These are phyloP conservation scores for Suillus tomentosus DNA, from an alignment of 768 basidiomycete species.

Conservation along the genomic window DNA sequence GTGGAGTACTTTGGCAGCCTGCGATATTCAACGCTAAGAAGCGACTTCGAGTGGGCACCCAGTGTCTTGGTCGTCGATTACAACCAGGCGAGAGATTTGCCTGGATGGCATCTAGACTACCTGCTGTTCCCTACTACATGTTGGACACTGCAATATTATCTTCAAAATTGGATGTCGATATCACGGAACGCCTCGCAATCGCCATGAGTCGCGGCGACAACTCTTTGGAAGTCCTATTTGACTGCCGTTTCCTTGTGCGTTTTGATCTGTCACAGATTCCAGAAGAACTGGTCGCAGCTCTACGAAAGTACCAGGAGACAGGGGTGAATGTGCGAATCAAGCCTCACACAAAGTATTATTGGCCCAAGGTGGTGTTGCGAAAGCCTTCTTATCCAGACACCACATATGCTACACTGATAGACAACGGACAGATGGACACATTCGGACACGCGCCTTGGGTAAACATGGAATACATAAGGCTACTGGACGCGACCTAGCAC, in stretches of 20 bases:
- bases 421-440: constrained; percentile 11
- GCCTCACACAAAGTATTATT: constrained; percentile 46
- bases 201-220: constrained; percentile 17
- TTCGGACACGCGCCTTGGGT: constrained; percentile 42
- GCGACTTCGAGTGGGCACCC: constrained; percentile 21
- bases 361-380: constrained; percentile 46
- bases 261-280: constrained; percentile 51
- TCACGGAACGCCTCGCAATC: constrained; percentile 36
- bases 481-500: constrained; percentile 33
- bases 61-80: constrained; percentile 19
- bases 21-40: constrained; percentile 37
- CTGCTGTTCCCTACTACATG: constrained; percentile 42
- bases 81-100: constrained; percentile 34
- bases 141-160: constrained; percentile 25
- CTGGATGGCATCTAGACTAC: constrained; percentile 68
- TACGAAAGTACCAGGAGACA: constrained; percentile 23
- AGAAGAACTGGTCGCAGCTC: constrained; percentile 28
- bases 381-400: constrained; percentile 22
- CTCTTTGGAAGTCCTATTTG: constrained; percentile 53
- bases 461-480: constrained; percentile 42
- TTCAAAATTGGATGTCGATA: constrained; percentile 40
- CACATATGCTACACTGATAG: constrained; percentile 24
- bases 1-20: constrained; percentile 65
- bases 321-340: constrained; percentile 36
- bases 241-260: constrained; percentile 61